Percentiles rank a stretch among this genome's conserved stretches.
Evolutionary conservation across 345 rosid genomes (phyloP).

Genomic region (Brassica juncea): DNA sequence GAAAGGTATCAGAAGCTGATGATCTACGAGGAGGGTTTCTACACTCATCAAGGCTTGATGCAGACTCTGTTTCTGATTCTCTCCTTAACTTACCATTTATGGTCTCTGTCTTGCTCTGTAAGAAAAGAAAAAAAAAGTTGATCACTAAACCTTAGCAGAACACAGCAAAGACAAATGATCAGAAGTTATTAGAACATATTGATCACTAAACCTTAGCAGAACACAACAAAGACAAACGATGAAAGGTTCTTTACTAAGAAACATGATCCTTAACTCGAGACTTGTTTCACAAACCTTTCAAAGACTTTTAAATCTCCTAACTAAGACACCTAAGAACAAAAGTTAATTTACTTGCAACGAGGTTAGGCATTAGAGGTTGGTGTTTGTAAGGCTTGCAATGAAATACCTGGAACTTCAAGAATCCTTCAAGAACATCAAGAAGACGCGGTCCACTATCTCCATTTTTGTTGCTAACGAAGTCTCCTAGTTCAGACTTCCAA

Average conservation of each 20-base stretch:
- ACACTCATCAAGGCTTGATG: constrained; percentile 64
- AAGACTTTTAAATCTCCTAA: not conserved
- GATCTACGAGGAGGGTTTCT: constrained; percentile 71
- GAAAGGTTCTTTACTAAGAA: too few species aligned
- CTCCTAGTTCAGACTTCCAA: constrained; percentile 86
- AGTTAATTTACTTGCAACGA: constrained; percentile 11
- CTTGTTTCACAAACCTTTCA: too few species aligned
- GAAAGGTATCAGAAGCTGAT: constrained; percentile 85
- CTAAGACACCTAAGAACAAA: constrained; percentile 1
- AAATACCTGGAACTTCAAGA: constrained; percentile 77
- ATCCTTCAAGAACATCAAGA: constrained; percentile 90
- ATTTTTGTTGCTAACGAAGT: constrained; percentile 79
- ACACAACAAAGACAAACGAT: not conserved
- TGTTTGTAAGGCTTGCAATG: constrained; percentile 12
- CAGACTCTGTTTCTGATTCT: constrained; percentile 56
- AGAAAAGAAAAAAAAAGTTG: not conserved
- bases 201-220: constrained; percentile 17
- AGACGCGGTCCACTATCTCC: constrained; percentile 87
- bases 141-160: constrained; percentile 17
- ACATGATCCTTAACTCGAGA: too few species aligned
- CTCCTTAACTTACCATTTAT: constrained; percentile 59
- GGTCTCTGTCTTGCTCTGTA: constrained; percentile 65
- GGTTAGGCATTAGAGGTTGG: not conserved
- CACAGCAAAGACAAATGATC: not conserved
- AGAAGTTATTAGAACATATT: too few species aligned